A percentile compares a stretch with the other conserved stretches of the same genome.
Evolutionary conservation across 805 yeast species (phyloP).

Genomic region (Metschnikowia baotianmanensis): DNA sequence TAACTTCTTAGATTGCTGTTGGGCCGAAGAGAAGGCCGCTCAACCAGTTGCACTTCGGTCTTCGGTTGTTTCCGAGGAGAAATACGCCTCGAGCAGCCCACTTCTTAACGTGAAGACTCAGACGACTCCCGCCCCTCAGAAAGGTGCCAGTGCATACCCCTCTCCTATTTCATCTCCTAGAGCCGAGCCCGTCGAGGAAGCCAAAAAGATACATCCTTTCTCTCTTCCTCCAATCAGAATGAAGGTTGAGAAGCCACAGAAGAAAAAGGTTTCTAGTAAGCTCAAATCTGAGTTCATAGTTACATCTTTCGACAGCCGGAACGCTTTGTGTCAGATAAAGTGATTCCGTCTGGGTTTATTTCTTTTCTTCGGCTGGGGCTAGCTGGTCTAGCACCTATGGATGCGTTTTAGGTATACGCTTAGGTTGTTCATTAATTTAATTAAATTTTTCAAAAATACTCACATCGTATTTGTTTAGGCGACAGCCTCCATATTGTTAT

Average conservation of each 20-base stretch:
- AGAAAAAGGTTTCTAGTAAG: conserved; percentile 3
- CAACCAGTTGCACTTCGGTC: not conserved
- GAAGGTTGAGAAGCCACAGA: conserved; percentile 14
- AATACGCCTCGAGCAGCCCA: conserved; percentile 3
- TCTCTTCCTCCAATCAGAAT: conserved; percentile 14
- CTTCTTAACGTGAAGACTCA: not conserved
- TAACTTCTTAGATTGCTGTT: conserved; percentile 43
- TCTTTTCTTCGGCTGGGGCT: conserved; percentile 3
- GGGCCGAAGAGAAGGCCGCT: conserved; percentile 28
- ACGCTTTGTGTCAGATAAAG: conserved; percentile 24
- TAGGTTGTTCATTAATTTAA: not conserved
- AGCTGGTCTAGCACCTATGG: conserved; percentile 14
- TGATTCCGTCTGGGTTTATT: not conserved
- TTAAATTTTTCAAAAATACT: not conserved
- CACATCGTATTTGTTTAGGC: not conserved
- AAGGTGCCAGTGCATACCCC: conserved; percentile 29
- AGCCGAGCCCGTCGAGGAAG: conserved; percentile 17
- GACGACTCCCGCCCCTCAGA: conserved; percentile 3
- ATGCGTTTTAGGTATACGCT: too few relatives aligned
- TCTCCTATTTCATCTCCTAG: conserved; percentile 32
- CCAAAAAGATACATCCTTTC: conserved; percentile 2
- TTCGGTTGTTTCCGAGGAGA: not conserved
- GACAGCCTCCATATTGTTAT: too few relatives aligned
- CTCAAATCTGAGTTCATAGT: conserved; percentile 27
- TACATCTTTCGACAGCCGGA: conserved; percentile 32